Evolutionary conservation across 225 moss, liverwort and hornwort genomes (phyloP).

Genomic region (Physcomitrellopsis africana): DNA sequence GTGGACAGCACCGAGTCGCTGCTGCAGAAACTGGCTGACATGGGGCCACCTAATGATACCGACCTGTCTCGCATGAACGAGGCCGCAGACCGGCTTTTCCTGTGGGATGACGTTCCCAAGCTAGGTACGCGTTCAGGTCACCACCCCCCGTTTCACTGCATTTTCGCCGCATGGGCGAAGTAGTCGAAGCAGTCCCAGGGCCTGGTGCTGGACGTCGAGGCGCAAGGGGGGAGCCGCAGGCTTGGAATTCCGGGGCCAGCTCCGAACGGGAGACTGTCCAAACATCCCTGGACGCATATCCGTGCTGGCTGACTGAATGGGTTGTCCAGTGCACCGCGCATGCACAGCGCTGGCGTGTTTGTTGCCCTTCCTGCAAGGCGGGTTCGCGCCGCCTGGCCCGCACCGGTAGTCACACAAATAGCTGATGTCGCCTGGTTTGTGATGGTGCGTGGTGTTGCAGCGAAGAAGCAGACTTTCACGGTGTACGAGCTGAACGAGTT

Average conservation of each 20-base stretch:
- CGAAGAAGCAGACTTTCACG: conserved; percentile 57
- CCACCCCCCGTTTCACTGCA: not conserved
- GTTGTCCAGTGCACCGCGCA: no score
- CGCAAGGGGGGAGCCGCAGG: no score
- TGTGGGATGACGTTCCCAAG: conserved; percentile 57
- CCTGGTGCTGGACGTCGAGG: no score
- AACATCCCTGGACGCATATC: no score
- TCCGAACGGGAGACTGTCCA: no score
- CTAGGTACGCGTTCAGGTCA: conserved; percentile 30
- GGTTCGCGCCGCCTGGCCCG: no score
- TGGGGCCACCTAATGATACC: conserved; percentile 40
- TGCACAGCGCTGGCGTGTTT: no score
- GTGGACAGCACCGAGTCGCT: conserved; percentile 36
- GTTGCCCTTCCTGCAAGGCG: no score
- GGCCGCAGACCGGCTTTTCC: conserved; percentile 50
- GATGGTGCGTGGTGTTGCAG: conserved; percentile 6
- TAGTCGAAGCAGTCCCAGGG: not conserved
- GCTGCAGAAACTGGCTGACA: conserved; percentile 43
- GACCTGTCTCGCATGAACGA: conserved; percentile 40
- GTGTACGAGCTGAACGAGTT: conserved; percentile 62
- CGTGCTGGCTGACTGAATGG: no score
- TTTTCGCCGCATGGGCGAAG: not conserved
- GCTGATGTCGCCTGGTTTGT: no score
- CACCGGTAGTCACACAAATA: no score
- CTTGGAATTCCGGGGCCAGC: no score